Percentiles rank a stretch among this genome's conserved stretches.
These are phyloP conservation scores for Vitis riparia DNA, from an alignment of 164 flowering plant species.

Conservation along the genomic window DNA sequence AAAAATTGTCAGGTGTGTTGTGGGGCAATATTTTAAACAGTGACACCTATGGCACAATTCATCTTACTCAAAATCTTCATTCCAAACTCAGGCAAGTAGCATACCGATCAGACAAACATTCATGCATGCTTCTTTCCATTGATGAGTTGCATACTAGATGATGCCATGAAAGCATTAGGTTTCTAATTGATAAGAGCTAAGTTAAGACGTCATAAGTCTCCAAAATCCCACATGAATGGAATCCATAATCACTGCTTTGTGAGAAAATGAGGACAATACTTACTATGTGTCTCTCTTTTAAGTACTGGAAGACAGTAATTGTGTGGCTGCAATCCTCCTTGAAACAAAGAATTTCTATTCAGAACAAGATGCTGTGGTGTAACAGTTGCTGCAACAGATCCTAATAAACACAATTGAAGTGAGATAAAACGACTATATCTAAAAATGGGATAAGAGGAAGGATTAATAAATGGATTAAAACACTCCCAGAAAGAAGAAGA, in stretches of 20 bases:
- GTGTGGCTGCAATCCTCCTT: slow-evolving; percentile 96
- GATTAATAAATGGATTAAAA: not conserved
- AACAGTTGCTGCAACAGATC: slow-evolving; percentile 92
- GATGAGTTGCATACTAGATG: too few species aligned
- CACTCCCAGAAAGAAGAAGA: not conserved
- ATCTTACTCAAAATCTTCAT: too few species aligned
- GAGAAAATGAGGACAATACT: slow-evolving; percentile 17
- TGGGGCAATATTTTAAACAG: too few species aligned
- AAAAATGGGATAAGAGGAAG: not conserved
- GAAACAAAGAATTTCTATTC: slow-evolving; percentile 87
- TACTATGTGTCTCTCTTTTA: slow-evolving; percentile 92
- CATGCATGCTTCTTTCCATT: too few species aligned
- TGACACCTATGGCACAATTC: too few species aligned
- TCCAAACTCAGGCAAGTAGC: too few species aligned
- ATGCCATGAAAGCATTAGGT: too few species aligned
- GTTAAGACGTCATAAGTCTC: too few species aligned
- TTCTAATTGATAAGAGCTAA: too few species aligned
- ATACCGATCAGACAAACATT: too few species aligned
- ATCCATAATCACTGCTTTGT: not conserved
- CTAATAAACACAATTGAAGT: slow-evolving; percentile 32
- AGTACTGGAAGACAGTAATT: slow-evolving; percentile 96
- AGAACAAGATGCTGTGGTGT: slow-evolving; percentile 97
- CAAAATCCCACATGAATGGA: too few species aligned
- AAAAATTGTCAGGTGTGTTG: too few species aligned
- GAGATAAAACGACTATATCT: not conserved